Evolutionary conservation across 768 basidiomycete species (phyloP).

Genomic region (Aureoboletus auriporus): DNA sequence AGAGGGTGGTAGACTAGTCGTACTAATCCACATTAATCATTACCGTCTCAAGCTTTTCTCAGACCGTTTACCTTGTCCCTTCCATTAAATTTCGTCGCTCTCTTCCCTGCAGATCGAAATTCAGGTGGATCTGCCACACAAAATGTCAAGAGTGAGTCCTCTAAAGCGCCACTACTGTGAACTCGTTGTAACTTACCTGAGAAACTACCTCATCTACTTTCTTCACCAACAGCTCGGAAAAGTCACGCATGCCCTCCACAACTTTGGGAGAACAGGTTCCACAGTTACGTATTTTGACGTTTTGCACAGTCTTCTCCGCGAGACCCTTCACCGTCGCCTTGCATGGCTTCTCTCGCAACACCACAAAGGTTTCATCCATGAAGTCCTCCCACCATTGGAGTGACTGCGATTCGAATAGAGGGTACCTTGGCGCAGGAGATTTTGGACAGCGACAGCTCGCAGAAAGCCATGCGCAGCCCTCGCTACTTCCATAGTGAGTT

Average conservation of each 20-base stretch:
- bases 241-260: constrained; percentile 7
- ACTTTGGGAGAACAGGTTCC: not conserved
- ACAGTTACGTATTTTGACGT: not conserved
- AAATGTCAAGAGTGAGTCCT: too few relatives aligned
- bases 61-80: too few relatives aligned
- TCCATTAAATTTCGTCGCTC: too few relatives aligned
- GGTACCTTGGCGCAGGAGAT: not conserved
- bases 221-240: constrained; percentile 7
- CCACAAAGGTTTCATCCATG: constrained; percentile 10
- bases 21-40: too few relatives aligned
- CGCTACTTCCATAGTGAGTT: not conserved
- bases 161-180: too few relatives aligned
- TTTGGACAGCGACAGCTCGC: not conserved
- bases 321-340: constrained; percentile 1
- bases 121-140: constrained; percentile 13
- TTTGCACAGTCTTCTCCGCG: constrained; percentile 2
- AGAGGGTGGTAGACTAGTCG: too few relatives aligned
- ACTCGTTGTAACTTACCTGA: constrained; percentile 1
- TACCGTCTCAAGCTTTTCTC: too few relatives aligned
- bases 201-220: constrained; percentile 11
- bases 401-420: not conserved
- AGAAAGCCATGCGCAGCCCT: constrained; percentile 10
- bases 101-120: too few relatives aligned
- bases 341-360: constrained; percentile 18
- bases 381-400: constrained; percentile 22